Evolutionary conservation across 208 protist genomes (phyloP), one percentile per base, ranked within the genome.

Genomic region (Leishmania mexicana): DNA sequence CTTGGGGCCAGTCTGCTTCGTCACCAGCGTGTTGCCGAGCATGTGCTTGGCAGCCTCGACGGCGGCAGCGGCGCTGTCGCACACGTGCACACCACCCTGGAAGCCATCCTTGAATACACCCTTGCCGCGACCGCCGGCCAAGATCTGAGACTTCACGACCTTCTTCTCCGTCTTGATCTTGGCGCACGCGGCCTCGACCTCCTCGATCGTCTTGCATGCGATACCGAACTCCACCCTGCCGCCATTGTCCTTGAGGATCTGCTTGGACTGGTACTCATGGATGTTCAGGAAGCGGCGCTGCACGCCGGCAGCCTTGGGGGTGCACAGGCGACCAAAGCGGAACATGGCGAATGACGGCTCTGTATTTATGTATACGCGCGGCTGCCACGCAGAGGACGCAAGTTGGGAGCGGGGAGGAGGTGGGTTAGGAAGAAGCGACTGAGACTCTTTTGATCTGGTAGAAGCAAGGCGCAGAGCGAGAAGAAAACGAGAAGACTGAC

Each of bases 81-180:
- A 97, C 75, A 96, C 93, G 83, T 98, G 93, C 86, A 99, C 96
- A 80, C 96, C 96, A 51, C 96, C 94, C 92, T 98, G 91, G 88
- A 99, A 99, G 71, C 99, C 99, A 86, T 97, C 99, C 70, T 94
- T 93, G 87, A 99, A 99, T 65, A 88, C 94, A 64, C 99, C 99
- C 87, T 99, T 98, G 28, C 99, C 99, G 87, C 99, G 98, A 60
- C 99, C 99, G 81, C 99, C 99, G 49, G 99, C 99, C 38, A 99
- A 97, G 85, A 99, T 99, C 91, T 99, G 99, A 71, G 99, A 98
- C 90, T 99, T 99, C 54, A 99, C 96, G 28, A 99, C 98, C 82
- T 98, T 96, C 85, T 98, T 94, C 24, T 95, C 89, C 42, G 88
- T 95, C 85, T 95, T 95, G 84, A 98, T 96, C 87, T 96, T 98